These are phyloP conservation scores for Zychaea mexicana DNA, from an alignment of 371 early-diverging fungal genomes.

Conservation along the genomic window DNA sequence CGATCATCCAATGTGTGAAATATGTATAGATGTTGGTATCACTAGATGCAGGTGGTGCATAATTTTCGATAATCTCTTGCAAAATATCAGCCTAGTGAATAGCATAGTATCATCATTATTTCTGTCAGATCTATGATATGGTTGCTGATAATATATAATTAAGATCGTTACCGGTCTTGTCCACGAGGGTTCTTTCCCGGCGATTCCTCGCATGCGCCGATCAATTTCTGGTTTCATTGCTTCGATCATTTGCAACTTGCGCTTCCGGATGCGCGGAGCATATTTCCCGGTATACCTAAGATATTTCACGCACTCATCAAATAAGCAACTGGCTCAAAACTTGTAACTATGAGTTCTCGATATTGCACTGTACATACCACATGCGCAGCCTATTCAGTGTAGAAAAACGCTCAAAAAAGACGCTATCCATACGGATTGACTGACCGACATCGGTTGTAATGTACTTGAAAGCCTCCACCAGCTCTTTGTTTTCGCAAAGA, in stretches of 20 bases:
- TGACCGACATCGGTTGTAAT: slow-evolving; percentile 16
- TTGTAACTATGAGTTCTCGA: too few relatives aligned
- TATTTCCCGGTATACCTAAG: slow-evolving; percentile 16
- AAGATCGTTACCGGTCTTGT: slow-evolving; percentile 2
- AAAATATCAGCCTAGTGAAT: slow-evolving; percentile 18
- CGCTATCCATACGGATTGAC: slow-evolving; percentile 5
- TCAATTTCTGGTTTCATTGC: slow-evolving; percentile 15
- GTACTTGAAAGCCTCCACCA: slow-evolving; percentile 18
- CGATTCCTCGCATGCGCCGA: neutral
- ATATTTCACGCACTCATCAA: too few relatives aligned
- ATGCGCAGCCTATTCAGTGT: neutral
- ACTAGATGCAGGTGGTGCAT: neutral
- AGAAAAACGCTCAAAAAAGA: slow-evolving; percentile 8
- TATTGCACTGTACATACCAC: slow-evolving; percentile 6
- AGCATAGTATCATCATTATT: too few relatives aligned
- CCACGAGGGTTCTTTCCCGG: neutral
- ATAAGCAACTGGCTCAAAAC: too few relatives aligned
- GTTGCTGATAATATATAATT: too few relatives aligned
- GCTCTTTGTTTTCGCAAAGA: slow-evolving; percentile 6
- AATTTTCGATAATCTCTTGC: slow-evolving; percentile 23
- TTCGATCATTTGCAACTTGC: slow-evolving; percentile 1
- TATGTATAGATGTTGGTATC: neutral
- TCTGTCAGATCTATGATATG: too few relatives aligned
- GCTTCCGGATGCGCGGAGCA: neutral
- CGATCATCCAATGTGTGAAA: slow-evolving; percentile 19